Base-by-base conservation (phyloP, 2,329 filamentous ascomycete genomes). In the Alternaria arbusti region DNA sequence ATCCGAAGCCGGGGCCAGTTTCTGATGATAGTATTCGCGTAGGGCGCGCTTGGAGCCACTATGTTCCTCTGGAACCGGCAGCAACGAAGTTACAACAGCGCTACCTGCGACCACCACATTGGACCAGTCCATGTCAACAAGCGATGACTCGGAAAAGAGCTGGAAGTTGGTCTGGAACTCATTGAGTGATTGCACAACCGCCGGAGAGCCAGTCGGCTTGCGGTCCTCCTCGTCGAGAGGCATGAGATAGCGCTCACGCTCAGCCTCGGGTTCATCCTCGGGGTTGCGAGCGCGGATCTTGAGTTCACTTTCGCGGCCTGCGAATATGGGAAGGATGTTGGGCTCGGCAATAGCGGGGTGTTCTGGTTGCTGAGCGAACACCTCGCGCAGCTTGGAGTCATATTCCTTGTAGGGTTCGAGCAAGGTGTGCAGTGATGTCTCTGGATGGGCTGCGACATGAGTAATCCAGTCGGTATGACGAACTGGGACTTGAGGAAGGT, bases 71-170 rank as follows among this genome's bases (percentile, higher is more conserved):
- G 75, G 84, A 30, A 77, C 80, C 6, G 92, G 91, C 13, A 96
- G 80, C 32, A 96, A 84, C 52, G 90, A 90, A 57, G 94, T 96
- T 56, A 93, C 88, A 1, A 95, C 93, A 2, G 92, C 90, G 52
- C 91, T 94, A 11, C 93, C 93, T 44, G 92, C 91, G 28, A 88
- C 93, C 15, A 96, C 89, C 15, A 96, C 88, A 75, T 96, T 96
- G 74, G 81, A 88, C 93, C 93, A 96, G 75, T 95, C 88, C 69
- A 96, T 77, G 52, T 95, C 92, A 28, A 85, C 84, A 26, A 96
- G 82, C 0, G 91, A 90, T 2, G 88, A 91, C 79, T 97, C 93
- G 1, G 90, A 93, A 75, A 97, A 97, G 62, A 96, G 77, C 62
- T 87, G 87, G 80, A 97, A 95, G 79, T 96, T 95, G 52, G 87